A percentile compares a stretch with the other conserved stretches of the same genome.
phyloP scores from a whole-genome alignment of 176 grass and related monocot genomes.

The Saccharum officinarum region DNA sequence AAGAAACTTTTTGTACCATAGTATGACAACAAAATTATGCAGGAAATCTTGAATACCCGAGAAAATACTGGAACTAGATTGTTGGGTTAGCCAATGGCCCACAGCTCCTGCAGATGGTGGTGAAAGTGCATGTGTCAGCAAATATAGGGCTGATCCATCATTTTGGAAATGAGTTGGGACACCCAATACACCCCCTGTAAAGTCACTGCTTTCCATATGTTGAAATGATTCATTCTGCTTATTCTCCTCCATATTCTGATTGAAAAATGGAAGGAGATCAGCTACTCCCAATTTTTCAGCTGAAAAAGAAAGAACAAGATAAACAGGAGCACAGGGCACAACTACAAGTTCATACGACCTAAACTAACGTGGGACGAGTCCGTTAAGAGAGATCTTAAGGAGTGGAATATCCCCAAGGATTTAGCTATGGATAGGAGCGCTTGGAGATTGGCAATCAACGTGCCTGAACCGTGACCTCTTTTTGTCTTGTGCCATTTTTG shows the following conservation, averaged over 20 bases:
- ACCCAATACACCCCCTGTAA: slow-evolving; percentile 55
- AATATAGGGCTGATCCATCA: slow-evolving; percentile 77
- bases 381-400: too few relatives aligned
- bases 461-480: too few relatives aligned
- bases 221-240: slow-evolving; percentile 43
- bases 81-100: slow-evolving; percentile 55
- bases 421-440: too few relatives aligned
- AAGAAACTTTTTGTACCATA: slow-evolving; percentile 25
- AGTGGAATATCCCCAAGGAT: too few relatives aligned
- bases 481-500: too few relatives aligned
- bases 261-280: slow-evolving; percentile 67
- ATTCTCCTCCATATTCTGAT: slow-evolving; percentile 43
- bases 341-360: too few relatives aligned
- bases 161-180: slow-evolving; percentile 90
- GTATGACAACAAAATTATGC: background rate
- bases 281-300: slow-evolving; percentile 45
- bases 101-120: slow-evolving; percentile 75
- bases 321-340: too few relatives aligned
- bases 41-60: slow-evolving; percentile 35
- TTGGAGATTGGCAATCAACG: too few relatives aligned
- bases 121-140: slow-evolving; percentile 68
- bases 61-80: slow-evolving; percentile 28
- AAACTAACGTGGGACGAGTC: too few relatives aligned
- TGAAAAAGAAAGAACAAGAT: slow-evolving; percentile 48
- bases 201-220: slow-evolving; percentile 33